Evolutionary conservation across 106 monocot genomes (phyloP).

Genomic region (Platanthera guangdongensis): DNA sequence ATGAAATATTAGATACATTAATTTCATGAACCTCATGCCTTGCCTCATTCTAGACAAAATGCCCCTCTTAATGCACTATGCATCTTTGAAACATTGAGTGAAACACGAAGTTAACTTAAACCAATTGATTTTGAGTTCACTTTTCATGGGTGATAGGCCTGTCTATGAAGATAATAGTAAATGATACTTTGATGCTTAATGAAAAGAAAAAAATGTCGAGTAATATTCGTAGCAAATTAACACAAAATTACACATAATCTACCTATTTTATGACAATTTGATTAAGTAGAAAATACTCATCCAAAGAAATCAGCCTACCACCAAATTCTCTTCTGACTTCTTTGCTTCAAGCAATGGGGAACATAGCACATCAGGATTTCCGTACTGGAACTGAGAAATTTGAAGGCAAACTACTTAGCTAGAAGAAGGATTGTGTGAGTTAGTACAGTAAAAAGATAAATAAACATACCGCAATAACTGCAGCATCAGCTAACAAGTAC

Average conservation of each 20-base stretch:
- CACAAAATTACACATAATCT: not conserved
- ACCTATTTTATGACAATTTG: not conserved
- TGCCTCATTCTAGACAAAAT: too few relatives aligned
- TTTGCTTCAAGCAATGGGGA: constrained; percentile 77
- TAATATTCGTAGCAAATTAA: not conserved
- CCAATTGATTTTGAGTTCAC: not conserved
- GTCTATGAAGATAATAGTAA: not conserved
- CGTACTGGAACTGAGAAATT: constrained; percentile 81
- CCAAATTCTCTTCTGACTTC: constrained; percentile 46
- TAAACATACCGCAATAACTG: constrained; percentile 65
- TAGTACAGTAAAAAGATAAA: not conserved
- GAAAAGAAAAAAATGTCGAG: not conserved
- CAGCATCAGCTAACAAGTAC: constrained; percentile 79
- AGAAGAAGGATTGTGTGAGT: not conserved
- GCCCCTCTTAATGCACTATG: too few relatives aligned
- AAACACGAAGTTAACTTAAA: not conserved
- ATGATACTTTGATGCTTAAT: not conserved
- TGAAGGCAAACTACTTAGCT: constrained; percentile 3
- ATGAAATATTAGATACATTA: too few relatives aligned
- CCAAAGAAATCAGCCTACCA: constrained; percentile 36
- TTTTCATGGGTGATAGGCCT: not conserved
- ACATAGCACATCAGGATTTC: constrained; percentile 86
- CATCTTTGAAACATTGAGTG: too few relatives aligned
- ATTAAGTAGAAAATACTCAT: not conserved
- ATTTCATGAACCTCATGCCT: too few relatives aligned